Conservation (phyloP, 176 grass and related monocot species). For the Neostapfia colusana region DNA sequence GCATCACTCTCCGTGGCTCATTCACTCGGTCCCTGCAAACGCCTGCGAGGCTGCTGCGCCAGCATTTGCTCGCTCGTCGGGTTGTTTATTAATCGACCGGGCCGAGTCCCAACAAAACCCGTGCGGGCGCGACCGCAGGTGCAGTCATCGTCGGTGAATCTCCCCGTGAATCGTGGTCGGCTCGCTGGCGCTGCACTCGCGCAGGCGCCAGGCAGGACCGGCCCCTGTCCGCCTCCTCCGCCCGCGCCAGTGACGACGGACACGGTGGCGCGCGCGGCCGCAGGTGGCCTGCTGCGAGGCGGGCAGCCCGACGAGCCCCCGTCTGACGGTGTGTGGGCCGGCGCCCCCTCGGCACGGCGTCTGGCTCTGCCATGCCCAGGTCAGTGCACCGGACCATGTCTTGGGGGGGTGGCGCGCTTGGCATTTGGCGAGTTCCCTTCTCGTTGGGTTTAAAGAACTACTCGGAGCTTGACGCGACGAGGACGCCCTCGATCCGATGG, state of each 20-base stretch:
- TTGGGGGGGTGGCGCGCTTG: not conserved
- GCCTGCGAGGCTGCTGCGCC: not conserved
- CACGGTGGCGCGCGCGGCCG: not conserved
- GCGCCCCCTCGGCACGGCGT: not conserved
- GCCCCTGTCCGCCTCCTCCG: not conserved
- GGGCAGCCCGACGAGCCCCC: slow-evolving; percentile 5
- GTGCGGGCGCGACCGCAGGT: slow-evolving; percentile 17
- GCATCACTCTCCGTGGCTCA: not conserved
- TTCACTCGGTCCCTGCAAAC: too few relatives aligned
- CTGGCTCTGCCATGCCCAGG: not conserved
- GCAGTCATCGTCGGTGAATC: slow-evolving; percentile 11
- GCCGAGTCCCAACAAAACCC: not conserved
- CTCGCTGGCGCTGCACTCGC: slow-evolving; percentile 18
- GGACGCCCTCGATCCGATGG: slow-evolving; percentile 1
- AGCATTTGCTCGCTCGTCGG: not conserved
- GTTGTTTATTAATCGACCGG: slow-evolving; percentile 21
- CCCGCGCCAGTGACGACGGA: slow-evolving; percentile 4
- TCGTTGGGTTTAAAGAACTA: not conserved
- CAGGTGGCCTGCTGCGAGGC: not conserved
- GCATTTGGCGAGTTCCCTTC: not conserved
- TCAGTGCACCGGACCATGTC: not conserved
- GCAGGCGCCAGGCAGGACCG: not conserved
- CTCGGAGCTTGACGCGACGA: not conserved
- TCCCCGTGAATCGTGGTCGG: slow-evolving; percentile 37
- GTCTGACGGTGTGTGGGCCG: slow-evolving; percentile 4